Percentiles rank a stretch among this genome's conserved stretches.
phyloP scores from a whole-genome alignment of 2,329 filamentous ascomycete species.

The Cadophora gregata region DNA sequence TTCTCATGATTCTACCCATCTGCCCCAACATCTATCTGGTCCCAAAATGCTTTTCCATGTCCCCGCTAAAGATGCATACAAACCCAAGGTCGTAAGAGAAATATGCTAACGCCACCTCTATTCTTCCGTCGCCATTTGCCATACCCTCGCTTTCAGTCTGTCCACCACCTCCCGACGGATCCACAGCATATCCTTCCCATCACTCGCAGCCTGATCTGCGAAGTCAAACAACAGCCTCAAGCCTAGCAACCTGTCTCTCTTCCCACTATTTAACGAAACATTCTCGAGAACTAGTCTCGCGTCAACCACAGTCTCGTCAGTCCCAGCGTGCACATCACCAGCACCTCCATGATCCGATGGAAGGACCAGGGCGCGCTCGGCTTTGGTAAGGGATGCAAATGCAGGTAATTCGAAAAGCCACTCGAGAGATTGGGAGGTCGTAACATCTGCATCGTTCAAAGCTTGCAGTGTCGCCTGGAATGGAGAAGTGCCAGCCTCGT shows the following conservation, averaged over 20 bases:
- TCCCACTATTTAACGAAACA: slow-evolving; percentile 52
- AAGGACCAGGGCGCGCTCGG: slow-evolving; percentile 61
- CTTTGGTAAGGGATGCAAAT: slow-evolving; percentile 59
- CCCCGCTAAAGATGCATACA: slow-evolving; percentile 20
- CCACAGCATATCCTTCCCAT: slow-evolving; percentile 55
- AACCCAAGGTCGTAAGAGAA: not conserved
- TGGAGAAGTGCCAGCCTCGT: slow-evolving; percentile 59
- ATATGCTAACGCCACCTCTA: not conserved
- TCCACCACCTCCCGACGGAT: slow-evolving; percentile 62
- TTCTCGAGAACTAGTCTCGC: slow-evolving; percentile 62
- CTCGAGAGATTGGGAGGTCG: slow-evolving; percentile 58
- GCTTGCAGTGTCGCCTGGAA: slow-evolving; percentile 69
- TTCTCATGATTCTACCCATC: not conserved
- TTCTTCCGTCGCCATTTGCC: slow-evolving; percentile 44
- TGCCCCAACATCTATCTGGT: not conserved
- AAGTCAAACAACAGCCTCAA: slow-evolving; percentile 69
- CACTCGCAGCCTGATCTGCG: slow-evolving; percentile 57
- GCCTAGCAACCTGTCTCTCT: slow-evolving; percentile 65
- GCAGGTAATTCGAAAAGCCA: slow-evolving; percentile 66
- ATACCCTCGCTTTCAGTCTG: slow-evolving; percentile 57
- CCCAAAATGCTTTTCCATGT: slow-evolving; percentile 15
- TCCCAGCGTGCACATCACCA: slow-evolving; percentile 53
- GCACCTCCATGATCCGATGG: slow-evolving; percentile 50
- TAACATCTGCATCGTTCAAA: slow-evolving; percentile 62
- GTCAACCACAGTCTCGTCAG: slow-evolving; percentile 66